Conservation (phyloP, 129 eudicot genomes). For the Chrysanthemum makinoi region DNA sequence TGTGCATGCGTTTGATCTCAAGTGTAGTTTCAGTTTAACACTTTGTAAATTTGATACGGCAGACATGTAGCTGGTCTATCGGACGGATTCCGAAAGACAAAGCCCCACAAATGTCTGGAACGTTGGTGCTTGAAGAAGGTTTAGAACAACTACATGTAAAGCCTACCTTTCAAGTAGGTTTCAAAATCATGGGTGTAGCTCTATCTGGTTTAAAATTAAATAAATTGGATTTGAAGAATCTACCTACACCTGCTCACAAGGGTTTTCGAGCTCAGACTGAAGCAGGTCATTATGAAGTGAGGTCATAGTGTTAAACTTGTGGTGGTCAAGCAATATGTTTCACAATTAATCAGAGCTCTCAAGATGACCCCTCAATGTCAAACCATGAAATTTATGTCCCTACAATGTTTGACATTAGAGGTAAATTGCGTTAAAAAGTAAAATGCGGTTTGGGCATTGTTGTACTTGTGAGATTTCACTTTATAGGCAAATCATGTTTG, state of each 20-base stretch:
- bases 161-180: conserved; percentile 71
- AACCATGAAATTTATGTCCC: neutral
- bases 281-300: conserved; percentile 75
- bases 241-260: conserved; percentile 72
- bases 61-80: conserved; percentile 90
- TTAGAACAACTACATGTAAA: conserved; percentile 65
- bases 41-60: conserved; percentile 19
- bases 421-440: neutral
- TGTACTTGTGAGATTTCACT: neutral
- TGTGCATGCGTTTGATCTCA: neutral
- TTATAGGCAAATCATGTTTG: conserved; percentile 3
- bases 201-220: conserved; percentile 84
- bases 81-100: conserved; percentile 85
- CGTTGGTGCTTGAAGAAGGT: conserved; percentile 74
- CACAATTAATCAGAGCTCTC: too few relatives aligned
- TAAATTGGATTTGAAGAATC: conserved; percentile 69
- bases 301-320: conserved; percentile 43
- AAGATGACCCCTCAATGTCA: neutral
- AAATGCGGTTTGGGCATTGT: conserved; percentile 1
- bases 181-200: conserved; percentile 84
- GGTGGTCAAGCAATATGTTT: neutral
- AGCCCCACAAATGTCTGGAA: conserved; percentile 82
- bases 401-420: neutral
- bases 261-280: conserved; percentile 83
- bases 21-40: neutral